Evolutionary conservation across 192 early-diverging fungal species (phyloP).

Genomic region (Coemansia sp.): DNA sequence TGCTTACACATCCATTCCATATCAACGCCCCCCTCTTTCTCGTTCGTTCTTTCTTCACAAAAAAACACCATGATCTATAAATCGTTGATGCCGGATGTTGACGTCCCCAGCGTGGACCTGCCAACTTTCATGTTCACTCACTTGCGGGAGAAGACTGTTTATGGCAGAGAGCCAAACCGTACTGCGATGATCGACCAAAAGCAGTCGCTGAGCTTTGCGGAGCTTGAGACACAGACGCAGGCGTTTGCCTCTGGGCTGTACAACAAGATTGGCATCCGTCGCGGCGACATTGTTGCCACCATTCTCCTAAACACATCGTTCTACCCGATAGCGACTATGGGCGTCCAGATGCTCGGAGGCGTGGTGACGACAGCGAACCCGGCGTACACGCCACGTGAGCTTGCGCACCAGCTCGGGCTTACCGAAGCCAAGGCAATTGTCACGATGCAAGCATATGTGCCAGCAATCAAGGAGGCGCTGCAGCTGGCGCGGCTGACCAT

Average conservation of each 20-base stretch:
- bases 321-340: constrained; percentile 65
- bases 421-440: constrained; percentile 69
- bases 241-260: constrained; percentile 50
- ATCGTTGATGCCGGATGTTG: constrained; percentile 26
- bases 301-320: constrained; percentile 72
- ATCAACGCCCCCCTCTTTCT: too few species aligned
- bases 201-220: constrained; percentile 29
- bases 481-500: constrained; percentile 22
- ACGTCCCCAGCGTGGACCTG: constrained; percentile 44
- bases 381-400: constrained; percentile 76
- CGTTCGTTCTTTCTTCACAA: not conserved
- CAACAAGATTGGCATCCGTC: constrained; percentile 59
- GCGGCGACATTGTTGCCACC: constrained; percentile 71
- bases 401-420: constrained; percentile 76
- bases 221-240: constrained; percentile 25
- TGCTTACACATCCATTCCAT: too few species aligned
- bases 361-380: constrained; percentile 81
- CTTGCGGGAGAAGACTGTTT: constrained; percentile 26
- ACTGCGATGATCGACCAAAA: constrained; percentile 22
- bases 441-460: constrained; percentile 42
- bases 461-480: constrained; percentile 33
- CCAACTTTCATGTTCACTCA: constrained; percentile 44
- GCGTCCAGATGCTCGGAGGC: constrained; percentile 67
- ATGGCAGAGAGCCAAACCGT: constrained; percentile 38
- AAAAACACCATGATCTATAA: constrained; percentile 37